These are phyloP conservation scores for Primulina eburnea DNA, from an alignment of 257 asterid species.

Conservation along the genomic window DNA sequence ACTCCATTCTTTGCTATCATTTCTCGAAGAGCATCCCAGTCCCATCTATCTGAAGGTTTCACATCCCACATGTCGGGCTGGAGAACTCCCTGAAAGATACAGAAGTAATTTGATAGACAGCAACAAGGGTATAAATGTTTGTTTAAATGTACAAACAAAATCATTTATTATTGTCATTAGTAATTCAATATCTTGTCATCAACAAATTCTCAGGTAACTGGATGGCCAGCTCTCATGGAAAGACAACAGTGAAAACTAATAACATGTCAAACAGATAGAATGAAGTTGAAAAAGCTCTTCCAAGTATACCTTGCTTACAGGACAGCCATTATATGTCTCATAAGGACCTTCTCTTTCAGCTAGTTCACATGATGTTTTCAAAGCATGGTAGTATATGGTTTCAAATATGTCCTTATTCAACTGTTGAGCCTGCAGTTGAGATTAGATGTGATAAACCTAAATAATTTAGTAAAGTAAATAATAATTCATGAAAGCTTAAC, in stretches of 20 bases:
- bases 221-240: neutral
- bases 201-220: neutral
- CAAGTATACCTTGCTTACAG: slow-evolving; percentile 78
- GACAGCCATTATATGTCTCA: slow-evolving; percentile 81
- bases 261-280: slow-evolving; percentile 1
- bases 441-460: slow-evolving; percentile 2
- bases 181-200: neutral
- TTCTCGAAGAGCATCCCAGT: slow-evolving; percentile 74
- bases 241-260: slow-evolving; percentile 2
- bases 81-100: slow-evolving; percentile 61
- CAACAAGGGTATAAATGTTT: neutral
- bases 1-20: slow-evolving; percentile 63
- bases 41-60: slow-evolving; percentile 81
- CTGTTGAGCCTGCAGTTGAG: slow-evolving; percentile 74
- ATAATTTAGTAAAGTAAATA: neutral
- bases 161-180: neutral
- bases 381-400: slow-evolving; percentile 89
- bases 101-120: neutral
- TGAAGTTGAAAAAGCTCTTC: slow-evolving; percentile 1
- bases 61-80: slow-evolving; percentile 99
- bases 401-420: slow-evolving; percentile 92
- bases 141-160: neutral
- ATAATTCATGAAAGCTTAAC: neutral
- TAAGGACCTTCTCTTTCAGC: slow-evolving; percentile 78
- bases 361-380: slow-evolving; percentile 80